phyloP scores from a whole-genome alignment of 371 early-diverging fungal genomes.

The Mortierella sp. region DNA sequence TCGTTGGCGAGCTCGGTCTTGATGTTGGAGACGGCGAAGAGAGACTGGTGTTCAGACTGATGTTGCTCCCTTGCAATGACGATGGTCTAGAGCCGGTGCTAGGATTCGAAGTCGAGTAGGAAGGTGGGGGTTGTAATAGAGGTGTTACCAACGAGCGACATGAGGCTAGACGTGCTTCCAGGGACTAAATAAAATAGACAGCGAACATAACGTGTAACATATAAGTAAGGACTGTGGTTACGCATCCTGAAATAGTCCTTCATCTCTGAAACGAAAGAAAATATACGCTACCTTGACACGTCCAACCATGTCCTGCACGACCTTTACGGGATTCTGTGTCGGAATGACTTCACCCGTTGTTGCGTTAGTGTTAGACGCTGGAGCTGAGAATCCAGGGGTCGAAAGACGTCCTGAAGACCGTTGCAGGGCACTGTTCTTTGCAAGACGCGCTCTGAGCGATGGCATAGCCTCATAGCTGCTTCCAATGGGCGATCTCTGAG shows the following conservation, averaged over 20 bases:
- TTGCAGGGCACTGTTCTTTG: slow-evolving; percentile 31
- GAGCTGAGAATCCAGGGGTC: not conserved
- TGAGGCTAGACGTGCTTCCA: slow-evolving; percentile 74
- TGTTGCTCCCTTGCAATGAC: slow-evolving; percentile 24
- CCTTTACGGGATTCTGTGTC: slow-evolving; percentile 67
- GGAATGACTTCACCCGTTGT: not conserved
- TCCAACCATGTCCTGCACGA: slow-evolving; percentile 80
- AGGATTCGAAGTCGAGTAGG: slow-evolving; percentile 49
- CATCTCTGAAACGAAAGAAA: not conserved
- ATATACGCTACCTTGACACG: slow-evolving; percentile 66
- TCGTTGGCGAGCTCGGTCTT: slow-evolving; percentile 26
- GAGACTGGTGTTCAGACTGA: not conserved
- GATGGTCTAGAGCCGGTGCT: slow-evolving; percentile 9
- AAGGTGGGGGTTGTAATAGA: slow-evolving; percentile 68
- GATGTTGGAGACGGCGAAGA: slow-evolving; percentile 1
- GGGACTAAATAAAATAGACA: slow-evolving; percentile 16
- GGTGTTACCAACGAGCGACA: slow-evolving; percentile 77
- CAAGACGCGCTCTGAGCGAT: slow-evolving; percentile 35
- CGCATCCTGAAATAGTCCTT: no score
- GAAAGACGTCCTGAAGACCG: slow-evolving; percentile 22
- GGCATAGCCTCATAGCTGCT: slow-evolving; percentile 50
- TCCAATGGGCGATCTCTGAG: slow-evolving; percentile 29
- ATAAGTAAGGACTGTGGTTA: not conserved
- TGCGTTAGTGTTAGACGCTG: not conserved
- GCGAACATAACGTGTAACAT: not conserved